Evolutionary conservation across 2,329 filamentous ascomycete genomes (phyloP).

Genomic region (Akanthomyces muscarius): DNA sequence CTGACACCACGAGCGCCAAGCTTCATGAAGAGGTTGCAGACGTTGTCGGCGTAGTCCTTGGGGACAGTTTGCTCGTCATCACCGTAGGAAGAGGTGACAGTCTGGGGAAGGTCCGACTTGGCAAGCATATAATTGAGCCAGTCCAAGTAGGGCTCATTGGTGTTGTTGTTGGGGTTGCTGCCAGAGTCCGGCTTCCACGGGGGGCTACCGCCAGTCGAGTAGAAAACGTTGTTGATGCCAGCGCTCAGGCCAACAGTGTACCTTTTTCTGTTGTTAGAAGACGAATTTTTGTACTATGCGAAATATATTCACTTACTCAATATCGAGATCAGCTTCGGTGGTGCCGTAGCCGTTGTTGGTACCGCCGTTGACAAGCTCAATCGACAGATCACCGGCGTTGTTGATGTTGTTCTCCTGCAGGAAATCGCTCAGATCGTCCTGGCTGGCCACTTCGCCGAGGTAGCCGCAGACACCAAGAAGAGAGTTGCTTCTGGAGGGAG

Average conservation of each 20-base stretch:
- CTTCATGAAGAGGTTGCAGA: slow-evolving; percentile 18
- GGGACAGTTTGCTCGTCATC: slow-evolving; percentile 12
- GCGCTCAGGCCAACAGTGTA: slow-evolving; percentile 12
- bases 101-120: slow-evolving; percentile 9
- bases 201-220: slow-evolving; percentile 11
- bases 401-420: background rate
- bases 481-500: slow-evolving; percentile 1
- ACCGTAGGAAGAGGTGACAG: slow-evolving; percentile 16
- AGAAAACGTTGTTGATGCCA: slow-evolving; percentile 15
- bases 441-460: slow-evolving; percentile 4
- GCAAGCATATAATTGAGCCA: slow-evolving; percentile 14
- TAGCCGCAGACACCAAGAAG: slow-evolving; percentile 12
- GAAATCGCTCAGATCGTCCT: slow-evolving; percentile 5
- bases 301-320: background rate
- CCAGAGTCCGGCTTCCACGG: slow-evolving; percentile 8
- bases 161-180: slow-evolving; percentile 14
- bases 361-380: slow-evolving; percentile 13
- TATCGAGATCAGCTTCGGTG: slow-evolving; percentile 14
- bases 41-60: slow-evolving; percentile 12
- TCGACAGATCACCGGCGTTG: background rate
- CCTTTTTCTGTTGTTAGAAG: background rate
- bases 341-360: background rate
- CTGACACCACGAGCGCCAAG: slow-evolving; percentile 16
- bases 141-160: slow-evolving; percentile 16
- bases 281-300: background rate